Conservation (phyloP, 2,329 filamentous ascomycete genomes). For the Exserohilum rostratum region DNA sequence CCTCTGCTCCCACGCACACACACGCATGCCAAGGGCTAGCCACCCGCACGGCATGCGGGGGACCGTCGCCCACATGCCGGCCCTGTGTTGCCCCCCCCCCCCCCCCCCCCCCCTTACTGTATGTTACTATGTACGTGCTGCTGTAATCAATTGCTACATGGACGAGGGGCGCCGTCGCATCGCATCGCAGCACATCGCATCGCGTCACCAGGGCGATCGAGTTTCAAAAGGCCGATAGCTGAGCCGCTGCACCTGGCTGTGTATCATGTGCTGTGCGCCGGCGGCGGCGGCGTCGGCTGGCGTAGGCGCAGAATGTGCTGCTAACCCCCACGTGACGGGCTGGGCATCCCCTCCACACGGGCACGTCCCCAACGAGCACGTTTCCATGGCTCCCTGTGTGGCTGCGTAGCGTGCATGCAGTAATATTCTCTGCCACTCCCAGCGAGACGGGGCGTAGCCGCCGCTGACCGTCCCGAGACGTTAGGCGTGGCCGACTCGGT, state of each 20-base stretch:
- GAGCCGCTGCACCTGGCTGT: not conserved
- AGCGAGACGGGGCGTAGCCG: slow-evolving; percentile 19
- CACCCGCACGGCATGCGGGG: slow-evolving; percentile 10
- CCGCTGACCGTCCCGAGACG: slow-evolving; percentile 21
- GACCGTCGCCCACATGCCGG: slow-evolving; percentile 4
- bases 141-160: too few relatives aligned
- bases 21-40: too few relatives aligned
- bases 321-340: slow-evolving; percentile 11
- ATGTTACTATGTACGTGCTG: too few relatives aligned
- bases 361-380: slow-evolving; percentile 13
- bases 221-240: slow-evolving; percentile 3
- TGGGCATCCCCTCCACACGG: slow-evolving; percentile 1
- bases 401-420: slow-evolving; percentile 14
- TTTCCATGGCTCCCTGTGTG: slow-evolving; percentile 9
- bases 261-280: not conserved
- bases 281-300: not conserved
- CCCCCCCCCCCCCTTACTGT: too few relatives aligned
- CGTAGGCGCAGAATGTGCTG: not conserved
- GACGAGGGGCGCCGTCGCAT: not conserved
- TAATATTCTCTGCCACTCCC: slow-evolving; percentile 11
- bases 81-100: not conserved
- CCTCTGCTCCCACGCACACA: not conserved
- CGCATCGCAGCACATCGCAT: not conserved
- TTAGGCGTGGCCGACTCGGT: slow-evolving; percentile 5
- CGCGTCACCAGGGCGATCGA: slow-evolving; percentile 2